phyloP scores from a whole-genome alignment of 192 early-diverging fungal species.

The Podila epigama region DNA sequence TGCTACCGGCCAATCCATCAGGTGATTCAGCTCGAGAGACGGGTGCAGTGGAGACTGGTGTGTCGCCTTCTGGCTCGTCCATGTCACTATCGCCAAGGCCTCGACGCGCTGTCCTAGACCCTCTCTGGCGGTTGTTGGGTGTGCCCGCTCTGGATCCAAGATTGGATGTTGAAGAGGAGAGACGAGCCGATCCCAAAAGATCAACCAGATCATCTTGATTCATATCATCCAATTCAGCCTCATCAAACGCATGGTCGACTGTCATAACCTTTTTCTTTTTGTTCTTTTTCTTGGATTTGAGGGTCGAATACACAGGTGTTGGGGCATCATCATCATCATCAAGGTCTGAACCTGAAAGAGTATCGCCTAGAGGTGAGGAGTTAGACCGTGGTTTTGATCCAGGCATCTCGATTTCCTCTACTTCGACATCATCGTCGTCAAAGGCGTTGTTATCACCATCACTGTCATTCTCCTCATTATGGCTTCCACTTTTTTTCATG shows the following conservation, averaged over 20 bases:
- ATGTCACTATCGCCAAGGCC: slow-evolving; percentile 27
- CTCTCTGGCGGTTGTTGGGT: slow-evolving; percentile 10
- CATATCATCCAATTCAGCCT: slow-evolving; percentile 26
- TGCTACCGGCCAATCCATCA: slow-evolving; percentile 17
- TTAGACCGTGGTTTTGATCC: background rate
- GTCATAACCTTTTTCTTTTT: slow-evolving; percentile 58
- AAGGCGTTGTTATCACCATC: slow-evolving; percentile 1
- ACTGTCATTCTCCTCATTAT: background rate
- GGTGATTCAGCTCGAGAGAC: slow-evolving; percentile 48
- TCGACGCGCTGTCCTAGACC: slow-evolving; percentile 4
- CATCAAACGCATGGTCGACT: slow-evolving; percentile 13
- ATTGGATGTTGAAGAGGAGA: slow-evolving; percentile 38
- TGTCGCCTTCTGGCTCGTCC: slow-evolving; percentile 27
- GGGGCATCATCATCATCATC: slow-evolving; percentile 59
- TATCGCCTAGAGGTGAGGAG: background rate
- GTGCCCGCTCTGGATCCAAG: slow-evolving; percentile 28
- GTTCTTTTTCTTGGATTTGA: slow-evolving; percentile 55
- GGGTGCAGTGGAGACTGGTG: slow-evolving; percentile 53
- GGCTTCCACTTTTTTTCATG: slow-evolving; percentile 5
- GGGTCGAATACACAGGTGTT: slow-evolving; percentile 19
- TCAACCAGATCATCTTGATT: slow-evolving; percentile 42
- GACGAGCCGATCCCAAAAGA: slow-evolving; percentile 29
- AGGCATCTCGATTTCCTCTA: slow-evolving; percentile 33
- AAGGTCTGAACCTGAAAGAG: slow-evolving; percentile 27
- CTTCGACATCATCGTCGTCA: slow-evolving; percentile 15